Conservation (phyloP, 2,329 filamentous ascomycete species). For the Paraphoma sp. region DNA sequence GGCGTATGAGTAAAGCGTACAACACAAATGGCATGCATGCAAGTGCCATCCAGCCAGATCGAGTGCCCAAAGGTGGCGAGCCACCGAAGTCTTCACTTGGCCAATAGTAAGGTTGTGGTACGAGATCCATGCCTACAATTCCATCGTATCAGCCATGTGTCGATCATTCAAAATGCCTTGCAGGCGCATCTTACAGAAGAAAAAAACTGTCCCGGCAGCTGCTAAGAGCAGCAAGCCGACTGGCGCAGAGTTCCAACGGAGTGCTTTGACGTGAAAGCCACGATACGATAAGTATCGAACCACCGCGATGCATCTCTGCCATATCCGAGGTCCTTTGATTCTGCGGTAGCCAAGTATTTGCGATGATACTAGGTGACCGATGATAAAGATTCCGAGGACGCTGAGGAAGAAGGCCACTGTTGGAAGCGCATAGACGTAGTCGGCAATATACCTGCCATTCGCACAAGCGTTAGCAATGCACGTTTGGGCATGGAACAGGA, state of each 20-base stretch:
- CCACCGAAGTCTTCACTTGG: conserved; percentile 20
- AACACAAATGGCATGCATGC: conserved; percentile 38
- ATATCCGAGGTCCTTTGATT: conserved; percentile 8
- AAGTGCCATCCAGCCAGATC: conserved; percentile 39
- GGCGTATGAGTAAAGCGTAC: background rate
- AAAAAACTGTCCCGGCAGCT: conserved; percentile 29
- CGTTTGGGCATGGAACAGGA: background rate
- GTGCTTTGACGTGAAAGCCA: conserved; percentile 24
- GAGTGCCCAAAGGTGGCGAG: conserved; percentile 38
- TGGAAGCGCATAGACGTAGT: conserved; percentile 60
- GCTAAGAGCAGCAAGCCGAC: conserved; percentile 33
- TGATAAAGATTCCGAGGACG: conserved; percentile 56
- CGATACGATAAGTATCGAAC: conserved; percentile 39
- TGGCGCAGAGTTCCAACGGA: conserved; percentile 38
- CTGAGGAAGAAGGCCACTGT: conserved; percentile 62
- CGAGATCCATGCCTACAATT: conserved; percentile 23
- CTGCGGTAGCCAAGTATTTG: conserved; percentile 25
- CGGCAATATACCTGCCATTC: conserved; percentile 58
- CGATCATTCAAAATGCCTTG: background rate
- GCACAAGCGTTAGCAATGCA: too few species aligned
- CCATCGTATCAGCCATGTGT: background rate
- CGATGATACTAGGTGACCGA: conserved; percentile 47
- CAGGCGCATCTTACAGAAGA: conserved; percentile 22
- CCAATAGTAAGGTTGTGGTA: conserved; percentile 31
- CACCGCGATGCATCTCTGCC: conserved; percentile 19